phyloP scores from a whole-genome alignment of 768 basidiomycete species.

The Gloeopeniophorella convolvens region DNA sequence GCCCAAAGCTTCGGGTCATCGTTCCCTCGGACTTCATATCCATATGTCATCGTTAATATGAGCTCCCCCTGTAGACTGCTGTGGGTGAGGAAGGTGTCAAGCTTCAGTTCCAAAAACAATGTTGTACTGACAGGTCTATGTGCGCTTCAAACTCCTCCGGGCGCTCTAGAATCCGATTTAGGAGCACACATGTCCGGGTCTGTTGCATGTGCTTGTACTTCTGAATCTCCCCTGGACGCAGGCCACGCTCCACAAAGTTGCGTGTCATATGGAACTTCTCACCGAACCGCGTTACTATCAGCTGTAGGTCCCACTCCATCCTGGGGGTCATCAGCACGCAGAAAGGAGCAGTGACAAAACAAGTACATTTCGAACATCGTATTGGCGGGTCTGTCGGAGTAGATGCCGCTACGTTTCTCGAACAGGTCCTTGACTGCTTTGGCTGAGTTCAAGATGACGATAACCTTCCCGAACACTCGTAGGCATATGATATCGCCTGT shows the following conservation, averaged over 20 bases:
- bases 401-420: conserved; percentile 41
- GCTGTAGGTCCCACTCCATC: background rate
- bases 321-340: background rate
- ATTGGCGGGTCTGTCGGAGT: background rate
- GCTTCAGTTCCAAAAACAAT: too few relatives aligned
- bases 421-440: conserved; percentile 43
- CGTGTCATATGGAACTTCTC: too few relatives aligned
- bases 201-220: too few relatives aligned
- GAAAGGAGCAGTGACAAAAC: background rate
- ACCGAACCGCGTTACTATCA: too few relatives aligned
- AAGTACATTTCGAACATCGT: conserved; percentile 4
- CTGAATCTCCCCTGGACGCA: too few relatives aligned
- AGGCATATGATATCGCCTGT: conserved; percentile 4
- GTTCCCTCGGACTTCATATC: too few relatives aligned
- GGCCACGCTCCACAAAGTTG: too few relatives aligned
- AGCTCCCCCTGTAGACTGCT: too few relatives aligned
- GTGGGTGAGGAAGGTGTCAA: too few relatives aligned
- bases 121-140: too few relatives aligned
- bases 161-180: background rate
- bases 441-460: conserved; percentile 43
- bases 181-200: background rate
- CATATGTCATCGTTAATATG: too few relatives aligned
- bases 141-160: background rate
- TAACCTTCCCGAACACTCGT: conserved; percentile 37
- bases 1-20: too few relatives aligned